Percentiles rank a stretch among this genome's conserved stretches.
These are phyloP conservation scores for Saccharomyces mikatae DNA, from an alignment of 805 yeast species.

Conservation along the genomic window DNA sequence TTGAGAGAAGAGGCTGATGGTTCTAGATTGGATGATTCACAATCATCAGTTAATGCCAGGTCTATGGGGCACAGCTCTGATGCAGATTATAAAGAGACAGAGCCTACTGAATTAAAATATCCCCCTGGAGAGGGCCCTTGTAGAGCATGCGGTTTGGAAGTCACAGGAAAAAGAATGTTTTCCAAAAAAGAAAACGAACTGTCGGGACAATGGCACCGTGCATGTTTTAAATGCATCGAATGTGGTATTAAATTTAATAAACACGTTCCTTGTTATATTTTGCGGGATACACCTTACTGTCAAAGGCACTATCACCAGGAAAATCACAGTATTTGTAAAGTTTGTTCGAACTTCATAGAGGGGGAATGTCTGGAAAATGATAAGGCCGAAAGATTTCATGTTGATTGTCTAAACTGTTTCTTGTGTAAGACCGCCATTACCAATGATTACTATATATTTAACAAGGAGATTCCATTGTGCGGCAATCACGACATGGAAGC, in stretches of 20 bases:
- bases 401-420: slow-evolving; percentile 60
- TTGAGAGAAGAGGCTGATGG: background rate
- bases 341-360: slow-evolving; percentile 72
- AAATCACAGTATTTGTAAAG: slow-evolving; percentile 66
- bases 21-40: background rate
- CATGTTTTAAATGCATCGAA: slow-evolving; percentile 67
- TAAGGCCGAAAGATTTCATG: slow-evolving; percentile 63
- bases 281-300: slow-evolving; percentile 76
- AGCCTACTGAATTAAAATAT: slow-evolving; percentile 13
- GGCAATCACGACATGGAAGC: slow-evolving; percentile 24
- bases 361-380: slow-evolving; percentile 85
- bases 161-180: slow-evolving; percentile 60
- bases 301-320: slow-evolving; percentile 62
- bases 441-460: slow-evolving; percentile 41
- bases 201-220: slow-evolving; percentile 85
- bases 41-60: background rate
- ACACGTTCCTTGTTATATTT: slow-evolving; percentile 63
- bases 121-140: slow-evolving; percentile 76
- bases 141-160: slow-evolving; percentile 55
- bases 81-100: background rate
- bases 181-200: slow-evolving; percentile 57
- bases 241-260: slow-evolving; percentile 56
- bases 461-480: slow-evolving; percentile 24
- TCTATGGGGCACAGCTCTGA: background rate
- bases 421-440: slow-evolving; percentile 46